These are phyloP conservation scores for Asterella californica DNA, from an alignment of 225 moss, liverwort and hornwort genomes.

Conservation along the genomic window DNA sequence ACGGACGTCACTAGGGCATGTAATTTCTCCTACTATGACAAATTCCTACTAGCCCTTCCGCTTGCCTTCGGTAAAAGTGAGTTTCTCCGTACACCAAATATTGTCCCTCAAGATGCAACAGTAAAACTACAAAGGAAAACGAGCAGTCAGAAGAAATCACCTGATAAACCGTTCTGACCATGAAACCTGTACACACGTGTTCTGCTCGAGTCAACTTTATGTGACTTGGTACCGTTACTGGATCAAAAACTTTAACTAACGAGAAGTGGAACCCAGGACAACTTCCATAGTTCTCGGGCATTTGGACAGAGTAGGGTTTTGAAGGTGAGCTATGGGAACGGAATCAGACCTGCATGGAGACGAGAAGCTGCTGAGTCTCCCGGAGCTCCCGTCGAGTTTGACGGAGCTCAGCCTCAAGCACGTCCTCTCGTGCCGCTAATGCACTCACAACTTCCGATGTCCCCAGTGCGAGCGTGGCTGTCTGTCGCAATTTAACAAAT, in stretches of 20 bases:
- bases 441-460: slow-evolving; percentile 62
- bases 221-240: background rate
- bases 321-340: background rate
- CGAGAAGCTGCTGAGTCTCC: slow-evolving; percentile 57
- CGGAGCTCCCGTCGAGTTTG: slow-evolving; percentile 59
- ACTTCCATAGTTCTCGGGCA: background rate
- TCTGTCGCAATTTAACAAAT: slow-evolving; percentile 37
- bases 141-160: background rate
- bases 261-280: background rate
- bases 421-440: slow-evolving; percentile 64
- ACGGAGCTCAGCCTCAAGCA: slow-evolving; percentile 70
- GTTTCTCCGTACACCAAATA: background rate
- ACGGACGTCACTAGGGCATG: too few species aligned
- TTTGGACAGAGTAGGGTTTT: background rate
- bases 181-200: background rate
- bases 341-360: slow-evolving; percentile 78
- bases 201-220: background rate
- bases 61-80: background rate
- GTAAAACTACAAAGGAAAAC: background rate
- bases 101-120: background rate
- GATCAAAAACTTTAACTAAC: background rate
- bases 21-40: too few species aligned
- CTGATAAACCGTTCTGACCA: background rate
- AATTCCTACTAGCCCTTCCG: background rate
- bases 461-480: slow-evolving; percentile 53